Conservation (phyloP, 2,329 filamentous ascomycete species). For the Colletotrichum phormii region DNA sequence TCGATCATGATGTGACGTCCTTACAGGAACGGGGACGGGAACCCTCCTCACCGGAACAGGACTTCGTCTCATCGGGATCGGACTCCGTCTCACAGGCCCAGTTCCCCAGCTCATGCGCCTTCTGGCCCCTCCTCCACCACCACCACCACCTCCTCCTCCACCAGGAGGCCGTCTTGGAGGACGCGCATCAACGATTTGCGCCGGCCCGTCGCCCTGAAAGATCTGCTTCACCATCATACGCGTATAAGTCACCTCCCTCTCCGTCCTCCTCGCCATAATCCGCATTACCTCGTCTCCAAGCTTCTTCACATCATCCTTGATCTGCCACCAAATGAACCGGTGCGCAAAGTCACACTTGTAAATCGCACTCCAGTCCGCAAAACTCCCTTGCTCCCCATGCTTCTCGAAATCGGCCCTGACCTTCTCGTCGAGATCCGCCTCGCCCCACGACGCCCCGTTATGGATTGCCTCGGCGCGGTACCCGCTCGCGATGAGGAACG, state of each 20-base stretch:
- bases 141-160: background rate
- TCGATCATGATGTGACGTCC: background rate
- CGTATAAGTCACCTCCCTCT: constrained; percentile 32
- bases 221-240: constrained; percentile 32
- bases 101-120: constrained; percentile 7
- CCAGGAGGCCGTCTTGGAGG: constrained; percentile 6
- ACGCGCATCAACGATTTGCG: background rate
- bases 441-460: constrained; percentile 29
- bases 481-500: constrained; percentile 31
- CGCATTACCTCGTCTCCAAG: constrained; percentile 29
- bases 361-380: constrained; percentile 30
- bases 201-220: background rate
- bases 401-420: constrained; percentile 29
- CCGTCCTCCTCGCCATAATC: constrained; percentile 29
- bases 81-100: background rate
- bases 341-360: constrained; percentile 34
- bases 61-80: background rate
- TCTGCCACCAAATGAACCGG: constrained; percentile 35
- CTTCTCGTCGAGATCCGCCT: constrained; percentile 32
- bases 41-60: background rate
- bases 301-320: constrained; percentile 29
- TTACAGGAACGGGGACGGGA: background rate
- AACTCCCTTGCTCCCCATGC: constrained; percentile 24
- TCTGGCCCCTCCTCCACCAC: constrained; percentile 12
- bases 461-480: constrained; percentile 29